A percentile compares a stretch with the other conserved stretches of the same genome.
Evolutionary conservation across 2,329 filamentous ascomycete species (phyloP).

Genomic region (Didymella sp.): DNA sequence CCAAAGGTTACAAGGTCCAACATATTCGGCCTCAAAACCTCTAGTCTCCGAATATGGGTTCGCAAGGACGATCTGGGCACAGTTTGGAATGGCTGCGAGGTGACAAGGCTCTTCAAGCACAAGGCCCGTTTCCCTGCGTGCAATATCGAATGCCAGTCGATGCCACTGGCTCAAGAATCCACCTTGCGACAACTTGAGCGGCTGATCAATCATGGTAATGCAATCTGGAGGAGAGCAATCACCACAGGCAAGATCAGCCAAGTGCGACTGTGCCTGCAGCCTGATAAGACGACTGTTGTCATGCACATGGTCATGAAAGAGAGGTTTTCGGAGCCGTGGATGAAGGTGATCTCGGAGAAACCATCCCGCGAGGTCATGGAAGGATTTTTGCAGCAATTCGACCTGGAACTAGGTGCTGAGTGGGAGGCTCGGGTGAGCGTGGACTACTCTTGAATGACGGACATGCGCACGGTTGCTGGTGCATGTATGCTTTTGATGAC

Average conservation of each 20-base stretch:
- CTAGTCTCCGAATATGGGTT: conserved; percentile 25
- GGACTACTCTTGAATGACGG: conserved; percentile 23
- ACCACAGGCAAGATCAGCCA: conserved; percentile 19
- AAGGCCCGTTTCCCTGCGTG: conserved; percentile 27
- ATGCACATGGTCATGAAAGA: conserved; percentile 27
- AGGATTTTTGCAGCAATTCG: background rate
- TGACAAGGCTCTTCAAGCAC: conserved; percentile 29
- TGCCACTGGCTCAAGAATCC: background rate
- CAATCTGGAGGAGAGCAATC: conserved; percentile 24
- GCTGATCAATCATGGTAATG: conserved; percentile 25
- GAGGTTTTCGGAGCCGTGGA: conserved; percentile 26
- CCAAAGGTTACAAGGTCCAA: conserved; percentile 2
- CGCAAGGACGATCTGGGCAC: conserved; percentile 11
- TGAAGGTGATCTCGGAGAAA: conserved; percentile 9
- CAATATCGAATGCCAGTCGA: conserved; percentile 9
- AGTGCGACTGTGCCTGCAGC: conserved; percentile 11
- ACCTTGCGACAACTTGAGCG: conserved; percentile 10
- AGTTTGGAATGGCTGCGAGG: conserved; percentile 3
- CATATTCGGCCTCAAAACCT: background rate
- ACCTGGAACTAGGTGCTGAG: conserved; percentile 1
- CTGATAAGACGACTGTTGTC: background rate
- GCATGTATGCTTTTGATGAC: background rate
- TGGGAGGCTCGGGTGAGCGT: conserved; percentile 20
- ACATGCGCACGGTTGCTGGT: too few species aligned
- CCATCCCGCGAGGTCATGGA: background rate